Evolutionary conservation across 495 filamentous ascomycete genomes (phyloP).

Genomic region (Talaromyces ruber): DNA sequence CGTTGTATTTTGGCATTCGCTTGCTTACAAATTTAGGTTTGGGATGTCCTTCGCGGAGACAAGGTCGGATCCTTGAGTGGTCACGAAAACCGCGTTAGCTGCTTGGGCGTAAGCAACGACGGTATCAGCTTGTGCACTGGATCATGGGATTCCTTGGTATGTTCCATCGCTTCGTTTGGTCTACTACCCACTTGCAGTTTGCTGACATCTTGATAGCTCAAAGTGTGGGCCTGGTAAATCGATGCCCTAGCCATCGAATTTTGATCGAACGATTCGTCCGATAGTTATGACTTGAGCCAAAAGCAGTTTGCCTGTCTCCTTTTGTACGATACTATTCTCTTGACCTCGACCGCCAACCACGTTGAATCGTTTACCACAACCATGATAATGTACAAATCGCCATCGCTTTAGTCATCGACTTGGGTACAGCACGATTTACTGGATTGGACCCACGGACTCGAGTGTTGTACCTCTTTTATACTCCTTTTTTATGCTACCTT

Average conservation of each 20-base stretch:
- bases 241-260: background rate
- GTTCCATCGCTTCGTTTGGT: constrained; percentile 21
- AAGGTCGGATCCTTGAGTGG: constrained; percentile 93
- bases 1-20: background rate
- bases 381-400: background rate
- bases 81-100: constrained; percentile 98
- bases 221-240: constrained; percentile 74
- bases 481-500: background rate
- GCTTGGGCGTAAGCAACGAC: constrained; percentile 95
- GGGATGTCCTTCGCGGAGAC: constrained; percentile 94
- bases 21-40: constrained; percentile 54
- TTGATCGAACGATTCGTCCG: background rate
- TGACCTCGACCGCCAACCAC: background rate
- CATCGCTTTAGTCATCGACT: background rate
- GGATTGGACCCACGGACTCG: background rate
- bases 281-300: constrained; percentile 4
- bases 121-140: constrained; percentile 98
- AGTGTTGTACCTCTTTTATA: background rate
- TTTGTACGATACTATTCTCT: constrained; percentile 6
- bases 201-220: constrained; percentile 48
- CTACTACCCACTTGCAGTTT: background rate
- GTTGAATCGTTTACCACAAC: background rate
- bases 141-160: constrained; percentile 98
- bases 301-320: constrained; percentile 5
- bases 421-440: background rate